Conservation (phyloP, 2,329 filamentous ascomycete genomes). For the Monilinia aucupariae region DNA sequence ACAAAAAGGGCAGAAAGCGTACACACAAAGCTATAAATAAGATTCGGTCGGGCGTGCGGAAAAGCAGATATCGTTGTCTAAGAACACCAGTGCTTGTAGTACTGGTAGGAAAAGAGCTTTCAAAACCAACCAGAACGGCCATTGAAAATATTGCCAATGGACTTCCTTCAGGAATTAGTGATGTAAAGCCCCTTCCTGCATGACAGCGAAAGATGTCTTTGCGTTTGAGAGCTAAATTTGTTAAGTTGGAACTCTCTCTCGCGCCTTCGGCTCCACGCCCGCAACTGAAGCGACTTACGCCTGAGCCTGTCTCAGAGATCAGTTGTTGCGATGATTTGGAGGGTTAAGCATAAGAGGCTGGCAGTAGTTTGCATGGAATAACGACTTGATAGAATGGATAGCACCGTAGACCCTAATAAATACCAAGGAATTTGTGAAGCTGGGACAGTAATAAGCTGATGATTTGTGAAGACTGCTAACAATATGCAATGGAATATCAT, state of each 20-base stretch:
- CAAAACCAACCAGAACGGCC: conserved; percentile 17
- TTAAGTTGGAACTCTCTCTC: background rate
- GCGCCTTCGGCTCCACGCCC: background rate
- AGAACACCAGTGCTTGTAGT: conserved; percentile 20
- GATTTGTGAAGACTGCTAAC: background rate
- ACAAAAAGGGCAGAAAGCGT: conserved; percentile 5
- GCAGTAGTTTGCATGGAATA: background rate
- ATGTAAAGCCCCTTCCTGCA: conserved; percentile 2
- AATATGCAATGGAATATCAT: background rate
- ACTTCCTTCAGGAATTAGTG: conserved; percentile 6
- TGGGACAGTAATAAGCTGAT: background rate
- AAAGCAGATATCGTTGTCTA: conserved; percentile 11
- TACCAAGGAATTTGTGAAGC: background rate
- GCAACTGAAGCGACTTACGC: background rate
- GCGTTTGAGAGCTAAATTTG: conserved; percentile 6
- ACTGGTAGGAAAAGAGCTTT: conserved; percentile 19
- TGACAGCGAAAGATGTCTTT: conserved; percentile 10
- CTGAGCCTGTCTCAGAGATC: background rate
- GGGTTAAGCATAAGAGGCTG: background rate
- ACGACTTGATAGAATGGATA: conserved; percentile 1
- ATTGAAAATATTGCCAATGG: conserved; percentile 13
- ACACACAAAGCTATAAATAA: conserved; percentile 11
- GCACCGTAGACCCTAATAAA: background rate
- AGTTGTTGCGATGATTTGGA: background rate
- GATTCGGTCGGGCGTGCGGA: conserved; percentile 13